Evolutionary conservation across 805 yeast species (phyloP).

Genomic region (Kodamaea restingae): DNA sequence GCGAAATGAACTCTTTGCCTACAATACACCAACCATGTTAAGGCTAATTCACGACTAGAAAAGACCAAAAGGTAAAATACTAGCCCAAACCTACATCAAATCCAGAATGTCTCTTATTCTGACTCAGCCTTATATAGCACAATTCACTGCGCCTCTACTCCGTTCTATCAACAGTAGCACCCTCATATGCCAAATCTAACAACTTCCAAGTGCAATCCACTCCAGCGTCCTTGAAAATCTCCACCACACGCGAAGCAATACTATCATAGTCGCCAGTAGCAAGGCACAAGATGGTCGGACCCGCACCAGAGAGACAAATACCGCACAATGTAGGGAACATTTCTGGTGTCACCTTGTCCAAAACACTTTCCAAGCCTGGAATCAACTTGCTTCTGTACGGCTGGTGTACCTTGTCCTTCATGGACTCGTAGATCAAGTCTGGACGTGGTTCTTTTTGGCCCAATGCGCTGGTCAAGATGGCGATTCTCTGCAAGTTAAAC

Average conservation of each 20-base stretch:
- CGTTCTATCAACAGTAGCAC: slow-evolving; percentile 53
- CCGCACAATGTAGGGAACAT: slow-evolving; percentile 85
- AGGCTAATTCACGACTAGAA: too few relatives aligned
- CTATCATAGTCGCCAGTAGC: slow-evolving; percentile 85
- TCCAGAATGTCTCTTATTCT: too few relatives aligned
- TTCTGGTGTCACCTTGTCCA: slow-evolving; percentile 74
- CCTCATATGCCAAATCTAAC: slow-evolving; percentile 82
- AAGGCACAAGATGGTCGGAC: slow-evolving; percentile 91
- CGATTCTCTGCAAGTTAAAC: slow-evolving; percentile 89
- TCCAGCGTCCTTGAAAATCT: slow-evolving; percentile 58
- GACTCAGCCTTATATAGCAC: too few relatives aligned
- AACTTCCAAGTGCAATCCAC: slow-evolving; percentile 80
- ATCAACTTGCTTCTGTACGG: slow-evolving; percentile 91
- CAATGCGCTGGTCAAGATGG: slow-evolving; percentile 87
- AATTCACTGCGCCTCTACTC: too few relatives aligned
- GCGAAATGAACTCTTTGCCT: too few relatives aligned
- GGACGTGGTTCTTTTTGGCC: slow-evolving; percentile 82
- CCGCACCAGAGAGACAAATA: slow-evolving; percentile 95
- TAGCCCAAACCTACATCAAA: too few relatives aligned
- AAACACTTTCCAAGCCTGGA: slow-evolving; percentile 84
- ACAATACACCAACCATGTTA: too few relatives aligned
- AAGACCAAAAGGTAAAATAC: too few relatives aligned
- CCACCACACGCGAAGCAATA: slow-evolving; percentile 73
- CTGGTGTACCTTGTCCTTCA: slow-evolving; percentile 96
- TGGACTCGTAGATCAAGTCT: slow-evolving; percentile 81